Evolutionary conservation across 2,329 filamentous ascomycete genomes (phyloP).

Genomic region (Dactylellina parvicollis): DNA sequence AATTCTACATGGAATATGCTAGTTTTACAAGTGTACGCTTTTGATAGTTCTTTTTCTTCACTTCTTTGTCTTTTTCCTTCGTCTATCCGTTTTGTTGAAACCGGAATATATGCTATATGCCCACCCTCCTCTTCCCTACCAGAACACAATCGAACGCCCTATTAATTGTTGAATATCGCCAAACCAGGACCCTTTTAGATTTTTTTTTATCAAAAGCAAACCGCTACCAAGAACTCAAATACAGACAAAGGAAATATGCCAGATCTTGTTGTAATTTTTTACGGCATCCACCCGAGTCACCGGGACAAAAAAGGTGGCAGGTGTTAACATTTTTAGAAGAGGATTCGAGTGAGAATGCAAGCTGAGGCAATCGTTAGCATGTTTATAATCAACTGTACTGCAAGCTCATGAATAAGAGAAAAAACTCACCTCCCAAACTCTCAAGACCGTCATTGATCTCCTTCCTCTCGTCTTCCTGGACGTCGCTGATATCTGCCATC

Average conservation of each 20-base stretch:
- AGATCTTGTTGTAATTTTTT: conserved; percentile 21
- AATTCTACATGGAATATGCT: neutral
- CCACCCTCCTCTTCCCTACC: neutral
- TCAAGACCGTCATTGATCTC: conserved; percentile 85
- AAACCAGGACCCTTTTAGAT: neutral
- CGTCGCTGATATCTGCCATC: conserved; percentile 95
- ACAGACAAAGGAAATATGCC: neutral
- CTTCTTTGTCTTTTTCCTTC: neutral
- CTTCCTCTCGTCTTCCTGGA: conserved; percentile 82
- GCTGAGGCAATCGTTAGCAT: conserved; percentile 56
- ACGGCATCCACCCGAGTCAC: neutral
- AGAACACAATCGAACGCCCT: conserved; percentile 18
- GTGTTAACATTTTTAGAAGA: conserved; percentile 58
- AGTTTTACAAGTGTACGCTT: neutral
- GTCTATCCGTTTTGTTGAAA: conserved; percentile 51
- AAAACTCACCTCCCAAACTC: conserved; percentile 75
- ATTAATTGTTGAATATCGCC: conserved; percentile 31
- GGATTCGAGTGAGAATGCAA: conserved; percentile 61
- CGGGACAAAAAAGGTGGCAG: neutral
- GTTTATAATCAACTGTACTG: neutral
- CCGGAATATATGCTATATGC: conserved; percentile 15
- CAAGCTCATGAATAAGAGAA: neutral
- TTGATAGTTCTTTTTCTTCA: neutral
- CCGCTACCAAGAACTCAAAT: neutral
- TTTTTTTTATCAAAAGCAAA: neutral